phyloP scores from a whole-genome alignment of 2,329 filamentous ascomycete species.

The Pseudocercospora pini-densiflorae region DNA sequence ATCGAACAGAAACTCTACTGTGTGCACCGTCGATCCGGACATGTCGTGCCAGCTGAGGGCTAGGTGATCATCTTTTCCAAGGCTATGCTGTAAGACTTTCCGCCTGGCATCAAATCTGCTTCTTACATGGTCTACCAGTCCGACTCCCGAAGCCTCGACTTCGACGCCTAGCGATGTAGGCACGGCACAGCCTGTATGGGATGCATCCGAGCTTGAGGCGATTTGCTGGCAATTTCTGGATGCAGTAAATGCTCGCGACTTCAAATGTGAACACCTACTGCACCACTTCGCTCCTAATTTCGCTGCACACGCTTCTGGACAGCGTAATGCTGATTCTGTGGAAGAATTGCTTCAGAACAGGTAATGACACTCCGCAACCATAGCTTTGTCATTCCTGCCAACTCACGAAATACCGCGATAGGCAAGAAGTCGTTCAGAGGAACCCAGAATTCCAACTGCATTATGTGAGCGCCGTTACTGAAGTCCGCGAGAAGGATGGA shows the following conservation, averaged over 20 bases:
- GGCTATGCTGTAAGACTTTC: background rate
- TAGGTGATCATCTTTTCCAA: background rate
- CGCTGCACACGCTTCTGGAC: constrained; percentile 8
- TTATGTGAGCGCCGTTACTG: constrained; percentile 8
- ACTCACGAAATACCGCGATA: background rate
- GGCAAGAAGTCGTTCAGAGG: constrained; percentile 5
- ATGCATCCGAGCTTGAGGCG: constrained; percentile 13
- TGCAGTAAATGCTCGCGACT: constrained; percentile 16
- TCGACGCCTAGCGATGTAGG: background rate
- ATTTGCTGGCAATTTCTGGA: constrained; percentile 18
- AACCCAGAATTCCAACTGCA: constrained; percentile 10
- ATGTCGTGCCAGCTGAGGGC: no score
- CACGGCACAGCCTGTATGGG: background rate
- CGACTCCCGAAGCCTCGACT: background rate
- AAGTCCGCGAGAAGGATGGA: constrained; percentile 11
- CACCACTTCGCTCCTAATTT: constrained; percentile 14
- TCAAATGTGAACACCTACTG: constrained; percentile 5
- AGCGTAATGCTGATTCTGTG: background rate
- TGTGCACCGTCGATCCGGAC: no score
- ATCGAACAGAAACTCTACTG: background rate
- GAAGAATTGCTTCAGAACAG: constrained; percentile 6
- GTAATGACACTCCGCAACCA: background rate
- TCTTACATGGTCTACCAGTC: background rate
- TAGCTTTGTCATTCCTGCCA: background rate
- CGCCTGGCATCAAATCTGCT: background rate